Percentiles rank a stretch among this genome's conserved stretches.
These are phyloP conservation scores for Suillus luteus DNA, from an alignment of 768 basidiomycete species.

Conservation along the genomic window DNA sequence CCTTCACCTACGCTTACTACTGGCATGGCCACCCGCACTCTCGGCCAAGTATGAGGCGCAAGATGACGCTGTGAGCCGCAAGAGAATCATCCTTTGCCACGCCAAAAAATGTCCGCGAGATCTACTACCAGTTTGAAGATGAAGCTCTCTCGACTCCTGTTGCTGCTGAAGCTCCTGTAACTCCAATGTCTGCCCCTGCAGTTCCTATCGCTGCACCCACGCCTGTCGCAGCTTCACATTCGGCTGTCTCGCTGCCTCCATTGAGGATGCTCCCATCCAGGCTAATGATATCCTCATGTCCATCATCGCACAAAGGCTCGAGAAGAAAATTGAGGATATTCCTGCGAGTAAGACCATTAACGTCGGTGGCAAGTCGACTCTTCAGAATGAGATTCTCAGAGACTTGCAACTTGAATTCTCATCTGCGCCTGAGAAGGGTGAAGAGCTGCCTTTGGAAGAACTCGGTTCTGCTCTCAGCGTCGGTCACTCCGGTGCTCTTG, in stretches of 20 bases:
- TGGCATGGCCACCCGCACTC: constrained; percentile 89
- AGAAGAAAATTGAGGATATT: constrained; percentile 90
- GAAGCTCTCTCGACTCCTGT: constrained; percentile 54
- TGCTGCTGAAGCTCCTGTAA: constrained; percentile 29
- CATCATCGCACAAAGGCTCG: constrained; percentile 96
- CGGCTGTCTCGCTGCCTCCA: constrained; percentile 64
- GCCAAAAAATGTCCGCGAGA: constrained; percentile 97
- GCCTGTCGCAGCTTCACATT: constrained; percentile 46
- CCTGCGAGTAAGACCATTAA: constrained; percentile 94
- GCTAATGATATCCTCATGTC: constrained; percentile 84
- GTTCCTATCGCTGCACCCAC: constrained; percentile 43
- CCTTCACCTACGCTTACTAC: constrained; percentile 90
- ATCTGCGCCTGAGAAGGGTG: constrained; percentile 96
- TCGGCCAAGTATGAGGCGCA: constrained; percentile 88
- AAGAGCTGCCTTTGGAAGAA: constrained; percentile 95
- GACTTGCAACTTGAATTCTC: constrained; percentile 95
- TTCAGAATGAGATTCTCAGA: constrained; percentile 98
- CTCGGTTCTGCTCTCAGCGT: constrained; percentile 81
- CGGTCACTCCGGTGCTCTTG: constrained; percentile 84
- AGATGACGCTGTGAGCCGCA: constrained; percentile 82
- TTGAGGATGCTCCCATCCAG: constrained; percentile 92
- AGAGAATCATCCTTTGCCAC: constrained; percentile 84
- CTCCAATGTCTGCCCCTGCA: constrained; percentile 41
- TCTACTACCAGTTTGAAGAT: constrained; percentile 98
- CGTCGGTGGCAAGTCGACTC: constrained; percentile 96